Evolutionary conservation across 371 early-diverging fungal genomes (phyloP), one percentile per base, ranked within the genome.

Genomic region (Mucor sp.): DNA sequence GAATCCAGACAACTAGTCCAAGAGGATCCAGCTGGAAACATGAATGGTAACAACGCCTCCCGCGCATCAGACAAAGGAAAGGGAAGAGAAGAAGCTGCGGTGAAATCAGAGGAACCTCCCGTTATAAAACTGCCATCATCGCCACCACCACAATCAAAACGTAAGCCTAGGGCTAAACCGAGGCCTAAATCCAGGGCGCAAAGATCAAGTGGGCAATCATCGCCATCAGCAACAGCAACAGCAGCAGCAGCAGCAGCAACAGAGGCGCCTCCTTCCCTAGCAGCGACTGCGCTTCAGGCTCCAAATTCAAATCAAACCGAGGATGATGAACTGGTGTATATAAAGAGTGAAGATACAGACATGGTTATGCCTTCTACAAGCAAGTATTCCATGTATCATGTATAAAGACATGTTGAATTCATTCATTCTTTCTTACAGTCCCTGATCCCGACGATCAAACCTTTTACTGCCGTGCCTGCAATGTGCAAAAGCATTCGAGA

Each of bases 381-480:
- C 53, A 53, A 27, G 53, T 53, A 53, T 53, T 14, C 5, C 3
- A 25, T 27, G 23, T 27, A 3, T 25, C 5, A 12, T 27, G 14
- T 14, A 12, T 14, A 53, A 53, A 53, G 25, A 11, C 12, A 27
- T 15, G 53, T 27, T 27, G 53, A 53, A 5, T 21, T 23, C 4
- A 27, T 53, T 12, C 14, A 27, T 27, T 25, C 27, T 21, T 3
- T 50, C 8, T 53, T 8, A 33, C 7, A 53, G 53, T 43, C 9
- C 44, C 60, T 4, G 41, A 43, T 43, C 41, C 21, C 17, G n/a
- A 60, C n/a, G 41, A 59, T 59, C 39, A 30, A 6, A 39, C 25
- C 41, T 32, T 14, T 59, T 59, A 59, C 39, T 59, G 59, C 14
- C 39, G 59, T 21, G 39, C 59, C 4, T 59, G 59, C 25, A 33